Evolutionary conservation across 306 rosid species (phyloP).

Genomic region (Dryas drummondii): DNA sequence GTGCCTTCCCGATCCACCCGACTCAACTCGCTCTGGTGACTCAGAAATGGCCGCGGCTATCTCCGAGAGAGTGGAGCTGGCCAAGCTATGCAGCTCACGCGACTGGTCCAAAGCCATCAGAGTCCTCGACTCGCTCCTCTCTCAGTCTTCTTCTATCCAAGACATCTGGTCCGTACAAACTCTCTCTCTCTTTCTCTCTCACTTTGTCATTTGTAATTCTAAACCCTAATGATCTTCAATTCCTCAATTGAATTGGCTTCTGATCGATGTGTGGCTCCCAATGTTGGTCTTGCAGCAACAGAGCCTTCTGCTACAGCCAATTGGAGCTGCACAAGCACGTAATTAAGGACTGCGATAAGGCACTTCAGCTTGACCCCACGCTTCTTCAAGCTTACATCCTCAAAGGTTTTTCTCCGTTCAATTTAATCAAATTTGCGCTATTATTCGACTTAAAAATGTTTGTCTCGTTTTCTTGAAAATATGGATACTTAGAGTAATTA

Average conservation of each 20-base stretch:
- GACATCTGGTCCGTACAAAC: constrained; percentile 65
- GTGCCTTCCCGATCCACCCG: constrained; percentile 33
- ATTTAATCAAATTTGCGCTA: constrained; percentile 13
- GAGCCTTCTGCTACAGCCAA: constrained; percentile 91
- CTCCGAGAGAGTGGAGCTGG: constrained; percentile 73
- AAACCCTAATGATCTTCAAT: constrained; percentile 18
- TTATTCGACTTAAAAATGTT: constrained; percentile 5
- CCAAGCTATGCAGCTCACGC: constrained; percentile 72
- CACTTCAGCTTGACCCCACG: constrained; percentile 73
- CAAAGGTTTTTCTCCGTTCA: constrained; percentile 51
- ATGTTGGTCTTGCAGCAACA: constrained; percentile 56
- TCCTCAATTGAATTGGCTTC: not conserved
- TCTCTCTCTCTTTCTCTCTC: constrained; percentile 8
- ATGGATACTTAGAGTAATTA: not conserved
- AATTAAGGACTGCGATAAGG: constrained; percentile 85
- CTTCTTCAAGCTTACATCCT: constrained; percentile 81
- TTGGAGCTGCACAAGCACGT: constrained; percentile 94
- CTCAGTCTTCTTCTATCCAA: constrained; percentile 60
- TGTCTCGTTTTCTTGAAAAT: not conserved
- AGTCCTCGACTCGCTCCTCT: constrained; percentile 75
- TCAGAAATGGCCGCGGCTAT: constrained; percentile 50
- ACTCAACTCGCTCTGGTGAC: constrained; percentile 24
- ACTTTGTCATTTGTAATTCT: constrained; percentile 18
- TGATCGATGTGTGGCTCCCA: constrained; percentile 23
- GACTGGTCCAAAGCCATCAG: constrained; percentile 97